Evolutionary conservation across 2,329 filamentous ascomycete species (phyloP).

Genomic region (Westerdykella sp.): DNA sequence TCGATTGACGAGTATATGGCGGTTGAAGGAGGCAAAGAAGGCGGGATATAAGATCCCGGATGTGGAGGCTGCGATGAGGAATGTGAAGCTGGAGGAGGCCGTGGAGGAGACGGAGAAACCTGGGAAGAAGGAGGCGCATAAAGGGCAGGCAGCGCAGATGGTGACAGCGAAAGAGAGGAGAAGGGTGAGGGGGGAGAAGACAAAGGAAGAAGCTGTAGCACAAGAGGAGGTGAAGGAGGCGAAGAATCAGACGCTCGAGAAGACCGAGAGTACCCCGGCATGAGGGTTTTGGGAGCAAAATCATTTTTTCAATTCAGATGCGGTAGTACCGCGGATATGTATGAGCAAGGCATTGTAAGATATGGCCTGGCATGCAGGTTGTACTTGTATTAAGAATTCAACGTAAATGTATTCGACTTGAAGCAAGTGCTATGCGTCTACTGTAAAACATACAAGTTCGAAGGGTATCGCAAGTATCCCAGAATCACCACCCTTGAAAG

Average conservation of each 20-base stretch:
- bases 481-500: neutral
- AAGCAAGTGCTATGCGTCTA: slow-evolving; percentile 1
- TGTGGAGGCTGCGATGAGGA: slow-evolving; percentile 28
- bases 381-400: slow-evolving; percentile 1
- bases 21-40: slow-evolving; percentile 23
- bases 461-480: slow-evolving; percentile 27
- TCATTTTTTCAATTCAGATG: neutral
- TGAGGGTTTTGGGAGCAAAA: slow-evolving; percentile 1
- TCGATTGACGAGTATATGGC: slow-evolving; percentile 19
- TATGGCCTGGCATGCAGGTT: slow-evolving; percentile 3
- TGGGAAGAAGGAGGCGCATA: slow-evolving; percentile 14
- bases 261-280: neutral
- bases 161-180: slow-evolving; percentile 23
- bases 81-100: slow-evolving; percentile 13
- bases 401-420: slow-evolving; percentile 2
- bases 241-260: slow-evolving; percentile 14
- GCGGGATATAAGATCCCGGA: slow-evolving; percentile 24
- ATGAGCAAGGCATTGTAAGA: slow-evolving; percentile 5
- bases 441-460: slow-evolving; percentile 15
- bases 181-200: slow-evolving; percentile 18
- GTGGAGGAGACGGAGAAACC: slow-evolving; percentile 11
- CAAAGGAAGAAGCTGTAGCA: slow-evolving; percentile 18
- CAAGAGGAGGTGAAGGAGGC: slow-evolving; percentile 19
- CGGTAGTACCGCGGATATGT: neutral
- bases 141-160: slow-evolving; percentile 22